Conservation (phyloP, 371 early-diverging fungal genomes). For the Mucor velutinosus region DNA sequence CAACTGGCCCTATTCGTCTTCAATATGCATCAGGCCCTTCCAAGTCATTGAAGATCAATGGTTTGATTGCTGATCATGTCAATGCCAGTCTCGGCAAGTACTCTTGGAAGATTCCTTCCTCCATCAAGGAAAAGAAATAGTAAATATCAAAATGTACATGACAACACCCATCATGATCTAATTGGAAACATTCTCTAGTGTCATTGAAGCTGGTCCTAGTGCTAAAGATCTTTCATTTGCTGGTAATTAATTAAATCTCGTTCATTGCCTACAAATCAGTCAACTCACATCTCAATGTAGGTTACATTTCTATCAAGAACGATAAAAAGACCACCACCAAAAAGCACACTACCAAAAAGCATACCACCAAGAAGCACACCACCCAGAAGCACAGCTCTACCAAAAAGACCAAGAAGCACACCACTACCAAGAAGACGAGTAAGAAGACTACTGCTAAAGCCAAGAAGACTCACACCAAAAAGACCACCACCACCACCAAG, state of each 20-base stretch:
- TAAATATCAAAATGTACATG: conserved; percentile 13
- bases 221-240: conserved; percentile 48
- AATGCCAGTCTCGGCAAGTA: conserved; percentile 34
- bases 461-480: not conserved
- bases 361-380: conserved; percentile 9
- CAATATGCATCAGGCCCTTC: conserved; percentile 49
- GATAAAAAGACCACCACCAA: conserved; percentile 8
- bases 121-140: conserved; percentile 36
- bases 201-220: conserved; percentile 45
- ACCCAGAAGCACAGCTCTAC: conserved; percentile 13
- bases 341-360: conserved; percentile 8
- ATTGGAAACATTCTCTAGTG: conserved; percentile 19
- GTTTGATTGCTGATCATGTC: conserved; percentile 41
- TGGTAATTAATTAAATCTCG: conserved; percentile 24
- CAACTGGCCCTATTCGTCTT: conserved; percentile 26
- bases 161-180: not conserved
- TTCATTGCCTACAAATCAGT: not conserved
- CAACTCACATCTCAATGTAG: not conserved
- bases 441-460: conserved; percentile 6
- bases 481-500: conserved; percentile 5
- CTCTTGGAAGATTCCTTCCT: conserved; percentile 40
- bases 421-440: conserved; percentile 13
- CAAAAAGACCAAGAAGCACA: conserved; percentile 13
- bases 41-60: conserved; percentile 35
- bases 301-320: conserved; percentile 12